These are phyloP conservation scores for Podospora appendiculata DNA, from an alignment of 495 filamentous ascomycete genomes.

Conservation along the genomic window DNA sequence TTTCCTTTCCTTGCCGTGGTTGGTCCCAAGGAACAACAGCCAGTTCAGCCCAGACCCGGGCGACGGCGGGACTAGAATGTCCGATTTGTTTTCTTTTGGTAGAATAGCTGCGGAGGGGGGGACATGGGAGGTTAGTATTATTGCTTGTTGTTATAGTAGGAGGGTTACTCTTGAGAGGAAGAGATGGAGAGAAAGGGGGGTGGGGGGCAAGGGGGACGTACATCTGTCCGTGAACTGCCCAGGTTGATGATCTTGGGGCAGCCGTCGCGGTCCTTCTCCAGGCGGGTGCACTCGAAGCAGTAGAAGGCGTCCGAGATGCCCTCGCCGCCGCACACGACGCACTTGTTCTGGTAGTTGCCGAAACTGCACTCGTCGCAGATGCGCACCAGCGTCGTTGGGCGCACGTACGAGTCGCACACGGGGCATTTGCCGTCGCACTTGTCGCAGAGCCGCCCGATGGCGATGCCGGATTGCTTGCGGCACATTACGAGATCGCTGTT, in stretches of 20 bases:
- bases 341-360: conserved; percentile 99
- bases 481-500: conserved; percentile 96
- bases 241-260: conserved; percentile 99
- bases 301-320: conserved; percentile 99
- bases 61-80: conserved; percentile 33
- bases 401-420: conserved; percentile 97
- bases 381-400: conserved; percentile 90
- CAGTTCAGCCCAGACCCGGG: conserved; percentile 30
- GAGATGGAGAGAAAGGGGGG: neutral
- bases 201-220: conserved; percentile 38
- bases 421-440: conserved; percentile 99
- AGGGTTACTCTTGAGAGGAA: no score
- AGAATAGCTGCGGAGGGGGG: conserved; percentile 30
- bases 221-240: conserved; percentile 88
- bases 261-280: conserved; percentile 96
- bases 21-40: no score
- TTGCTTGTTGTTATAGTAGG: no score
- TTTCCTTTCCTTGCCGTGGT: no score
- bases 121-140: no score
- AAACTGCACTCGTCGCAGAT: conserved; percentile 99
- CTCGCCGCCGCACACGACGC: conserved; percentile 96
- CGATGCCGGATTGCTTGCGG: conserved; percentile 96
- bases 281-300: conserved; percentile 95
- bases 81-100: conserved; percentile 49
- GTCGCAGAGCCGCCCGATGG: conserved; percentile 98